A percentile compares a stretch with the other conserved stretches of the same genome.
These are phyloP conservation scores for Xylaria scruposa DNA, from an alignment of 495 filamentous ascomycete species.

Conservation along the genomic window DNA sequence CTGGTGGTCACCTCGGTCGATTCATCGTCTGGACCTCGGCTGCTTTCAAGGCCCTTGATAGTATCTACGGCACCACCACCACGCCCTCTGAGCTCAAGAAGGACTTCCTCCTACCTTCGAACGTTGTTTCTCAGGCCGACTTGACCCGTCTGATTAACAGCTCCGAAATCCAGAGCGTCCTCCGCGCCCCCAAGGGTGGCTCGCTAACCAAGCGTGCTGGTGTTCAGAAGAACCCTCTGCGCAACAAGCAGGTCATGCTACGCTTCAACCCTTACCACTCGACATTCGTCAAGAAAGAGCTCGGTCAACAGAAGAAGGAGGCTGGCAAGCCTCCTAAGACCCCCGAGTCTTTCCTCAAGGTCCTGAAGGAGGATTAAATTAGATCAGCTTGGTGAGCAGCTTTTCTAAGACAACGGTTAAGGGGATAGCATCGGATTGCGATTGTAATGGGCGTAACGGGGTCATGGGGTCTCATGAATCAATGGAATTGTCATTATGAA, in stretches of 20 bases:
- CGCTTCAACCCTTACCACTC: constrained; percentile 96
- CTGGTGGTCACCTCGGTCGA: constrained; percentile 97
- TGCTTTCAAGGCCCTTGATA: constrained; percentile 93
- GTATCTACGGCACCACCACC: constrained; percentile 92
- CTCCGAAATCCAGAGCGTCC: constrained; percentile 94
- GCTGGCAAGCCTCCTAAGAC: constrained; percentile 46
- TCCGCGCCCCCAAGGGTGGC: constrained; percentile 86
- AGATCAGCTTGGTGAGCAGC: constrained; percentile 47
- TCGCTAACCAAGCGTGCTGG: constrained; percentile 84
- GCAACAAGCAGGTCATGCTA: constrained; percentile 96
- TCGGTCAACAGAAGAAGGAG: constrained; percentile 50
- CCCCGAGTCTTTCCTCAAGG: constrained; percentile 46
- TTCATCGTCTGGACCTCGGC: constrained; percentile 99
- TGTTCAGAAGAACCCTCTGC: constrained; percentile 98
- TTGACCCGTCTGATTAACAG: constrained; percentile 97
- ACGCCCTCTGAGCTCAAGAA: constrained; percentile 88
- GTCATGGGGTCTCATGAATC: constrained; percentile 45
- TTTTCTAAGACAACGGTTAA: constrained; percentile 35
- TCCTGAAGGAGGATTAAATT: constrained; percentile 49
- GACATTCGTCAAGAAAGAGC: constrained; percentile 75
- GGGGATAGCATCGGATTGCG: constrained; percentile 33
- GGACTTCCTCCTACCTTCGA: constrained; percentile 94
- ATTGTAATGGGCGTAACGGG: constrained; percentile 44
- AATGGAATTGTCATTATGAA: constrained; percentile 44
- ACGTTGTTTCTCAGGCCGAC: constrained; percentile 88